phyloP scores from a whole-genome alignment of 2,329 filamentous ascomycete genomes.

The Bipolaris zeicola region DNA sequence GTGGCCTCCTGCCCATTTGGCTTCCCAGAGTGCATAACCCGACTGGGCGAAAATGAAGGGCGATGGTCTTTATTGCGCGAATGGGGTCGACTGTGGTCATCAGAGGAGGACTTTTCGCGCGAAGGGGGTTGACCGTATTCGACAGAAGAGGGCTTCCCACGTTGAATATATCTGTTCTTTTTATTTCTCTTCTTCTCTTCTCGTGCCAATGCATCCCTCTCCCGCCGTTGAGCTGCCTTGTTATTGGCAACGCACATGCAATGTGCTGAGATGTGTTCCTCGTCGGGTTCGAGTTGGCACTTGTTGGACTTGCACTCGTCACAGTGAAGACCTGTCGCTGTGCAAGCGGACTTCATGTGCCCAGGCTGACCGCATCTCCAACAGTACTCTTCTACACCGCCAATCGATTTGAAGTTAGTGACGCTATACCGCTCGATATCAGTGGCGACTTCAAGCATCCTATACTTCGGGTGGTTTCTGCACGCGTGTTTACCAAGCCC shows the following conservation, averaged over 20 bases:
- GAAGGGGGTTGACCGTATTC: no score
- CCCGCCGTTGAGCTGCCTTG: background rate
- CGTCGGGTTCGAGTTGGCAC: background rate
- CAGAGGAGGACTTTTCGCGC: background rate
- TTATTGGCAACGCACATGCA: constrained; percentile 5
- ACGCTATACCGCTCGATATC: constrained; percentile 14
- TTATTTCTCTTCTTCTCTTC: background rate
- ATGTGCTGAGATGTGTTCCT: constrained; percentile 15
- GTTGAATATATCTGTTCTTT: background rate
- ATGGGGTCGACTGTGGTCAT: no score
- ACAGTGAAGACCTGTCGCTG: constrained; percentile 7
- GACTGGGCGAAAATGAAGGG: background rate
- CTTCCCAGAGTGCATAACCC: background rate
- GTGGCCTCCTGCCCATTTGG: background rate
- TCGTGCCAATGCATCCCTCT: background rate
- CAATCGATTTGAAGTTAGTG: constrained; percentile 9
- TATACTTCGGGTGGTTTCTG: background rate
- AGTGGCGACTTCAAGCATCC: constrained; percentile 8
- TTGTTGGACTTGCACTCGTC: constrained; percentile 8
- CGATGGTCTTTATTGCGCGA: background rate
- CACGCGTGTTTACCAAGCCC: constrained; percentile 2
- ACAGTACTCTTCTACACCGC: constrained; percentile 16
- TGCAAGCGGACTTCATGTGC: constrained; percentile 14
- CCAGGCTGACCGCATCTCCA: constrained; percentile 11
- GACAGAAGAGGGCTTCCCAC: background rate